phyloP scores from a whole-genome alignment of 2,329 filamentous ascomycete species.

The Xylariaceae sp. region DNA sequence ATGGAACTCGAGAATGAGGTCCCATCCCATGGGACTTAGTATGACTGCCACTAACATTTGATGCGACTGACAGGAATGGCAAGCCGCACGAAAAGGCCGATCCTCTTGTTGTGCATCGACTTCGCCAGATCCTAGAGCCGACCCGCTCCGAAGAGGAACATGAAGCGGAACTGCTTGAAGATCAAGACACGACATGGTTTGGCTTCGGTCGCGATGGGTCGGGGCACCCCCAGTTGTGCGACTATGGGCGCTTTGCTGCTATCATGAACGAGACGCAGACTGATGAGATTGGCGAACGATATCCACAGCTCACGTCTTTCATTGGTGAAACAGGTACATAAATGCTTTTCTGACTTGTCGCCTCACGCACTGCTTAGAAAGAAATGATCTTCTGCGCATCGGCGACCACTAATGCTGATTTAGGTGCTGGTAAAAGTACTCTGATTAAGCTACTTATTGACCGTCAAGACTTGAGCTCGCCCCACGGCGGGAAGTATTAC shows the following conservation, averaged over 20 bases:
- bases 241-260: constrained; percentile 39
- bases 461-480: constrained; percentile 23
- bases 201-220: constrained; percentile 30
- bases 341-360: too few relatives aligned
- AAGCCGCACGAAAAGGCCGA: constrained; percentile 32
- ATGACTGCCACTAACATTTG: too few relatives aligned
- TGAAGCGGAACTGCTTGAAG: constrained; percentile 29
- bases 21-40: background rate
- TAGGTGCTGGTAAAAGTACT: constrained; percentile 46
- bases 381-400: background rate
- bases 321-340: constrained; percentile 37
- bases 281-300: constrained; percentile 26
- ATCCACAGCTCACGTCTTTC: constrained; percentile 40
- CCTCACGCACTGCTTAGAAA: background rate
- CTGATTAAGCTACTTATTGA: constrained; percentile 47
- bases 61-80: constrained; percentile 23
- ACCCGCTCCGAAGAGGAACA: constrained; percentile 29
- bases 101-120: constrained; percentile 27
- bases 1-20: background rate
- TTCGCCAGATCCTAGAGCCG: constrained; percentile 31
- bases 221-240: constrained; percentile 27
- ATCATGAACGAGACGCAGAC: constrained; percentile 35
- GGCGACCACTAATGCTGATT: background rate
- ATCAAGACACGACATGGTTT: constrained; percentile 33
- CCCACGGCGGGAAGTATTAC: constrained; percentile 31